Base-by-base conservation (phyloP, 129 eudicot species). In the Arctium minus region DNA sequence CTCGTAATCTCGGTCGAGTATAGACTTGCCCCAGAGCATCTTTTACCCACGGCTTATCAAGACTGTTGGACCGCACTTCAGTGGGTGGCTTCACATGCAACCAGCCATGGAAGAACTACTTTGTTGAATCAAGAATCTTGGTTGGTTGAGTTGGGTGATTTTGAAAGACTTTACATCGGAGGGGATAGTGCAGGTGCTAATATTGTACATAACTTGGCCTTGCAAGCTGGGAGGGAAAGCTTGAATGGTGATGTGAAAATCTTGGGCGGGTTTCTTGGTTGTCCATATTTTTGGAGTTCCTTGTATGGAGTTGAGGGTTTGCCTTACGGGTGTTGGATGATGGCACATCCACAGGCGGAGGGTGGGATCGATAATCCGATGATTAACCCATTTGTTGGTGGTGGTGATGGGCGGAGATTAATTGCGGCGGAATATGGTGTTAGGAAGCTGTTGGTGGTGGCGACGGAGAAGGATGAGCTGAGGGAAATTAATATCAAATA, bases 51-150 rank as follows among this genome's bases (percentile, higher is more conserved):
- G 1, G 94, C 87, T n/a, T 88, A 88, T 53, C 48, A 88, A 32
- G 94, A 91, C 37, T 75, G 81, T 27, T 88, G 94, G 94, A 68
- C 70, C 8, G 88, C 94, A 1, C 83, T 88, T 11, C 83, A 85
- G 7, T 86, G 89, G 89, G 83, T 82, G 8, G 72, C 83, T 11
- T 81, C 88, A 11, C 88, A 81, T 62, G 76, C 68, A 38, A 39
- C 32, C 31, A 74, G 13, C 33, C 32, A 7, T 3, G 73, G 42
- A 5, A 1, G 1, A 11, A 2, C 32, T 8, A 37, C 9, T 3
- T 11, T 2, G 1, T 12, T 3, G 37, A 38, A 44, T 17, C 32
- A 18, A 11, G 88, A 86, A 2, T 75, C 81, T 2, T 83, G 86
- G 92, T 22, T 86, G 50, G 73, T 42, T 3, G 29, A 72, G 7